A percentile compares a stretch with the other conserved stretches of the same genome.
phyloP scores from a whole-genome alignment of 2,329 filamentous ascomycete genomes.

The Graphium sp. region DNA sequence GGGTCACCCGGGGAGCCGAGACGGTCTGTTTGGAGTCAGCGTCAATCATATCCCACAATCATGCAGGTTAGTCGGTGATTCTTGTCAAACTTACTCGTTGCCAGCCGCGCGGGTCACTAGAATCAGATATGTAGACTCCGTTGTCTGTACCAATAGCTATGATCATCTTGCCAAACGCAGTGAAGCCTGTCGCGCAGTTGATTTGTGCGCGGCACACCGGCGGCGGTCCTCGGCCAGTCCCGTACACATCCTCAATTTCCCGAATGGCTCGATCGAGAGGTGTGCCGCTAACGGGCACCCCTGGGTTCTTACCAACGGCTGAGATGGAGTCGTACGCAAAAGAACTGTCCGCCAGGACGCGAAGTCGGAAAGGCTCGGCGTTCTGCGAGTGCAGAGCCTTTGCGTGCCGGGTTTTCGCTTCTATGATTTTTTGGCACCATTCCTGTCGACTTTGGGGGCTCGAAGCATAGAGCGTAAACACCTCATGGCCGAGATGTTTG shows the following conservation, averaged over 20 bases:
- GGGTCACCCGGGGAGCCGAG: constrained; percentile 60
- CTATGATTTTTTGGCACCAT: constrained; percentile 87
- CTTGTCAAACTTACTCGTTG: constrained; percentile 47
- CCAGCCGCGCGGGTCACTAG: constrained; percentile 84
- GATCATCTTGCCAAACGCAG: constrained; percentile 67
- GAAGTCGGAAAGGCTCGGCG: constrained; percentile 83
- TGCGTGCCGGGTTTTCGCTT: constrained; percentile 88
- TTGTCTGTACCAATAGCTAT: constrained; percentile 91
- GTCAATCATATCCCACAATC: too few species aligned
- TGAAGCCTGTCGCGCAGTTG: constrained; percentile 86
- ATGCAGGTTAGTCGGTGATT: background rate
- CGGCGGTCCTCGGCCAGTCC: constrained; percentile 49
- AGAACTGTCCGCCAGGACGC: constrained; percentile 81
- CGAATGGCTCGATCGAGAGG: constrained; percentile 81
- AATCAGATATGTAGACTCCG: constrained; percentile 80
- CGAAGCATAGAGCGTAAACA: constrained; percentile 79
- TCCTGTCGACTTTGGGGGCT: constrained; percentile 59
- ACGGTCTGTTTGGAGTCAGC: constrained; percentile 63
- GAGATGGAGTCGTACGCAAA: constrained; percentile 63
- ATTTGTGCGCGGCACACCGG: constrained; percentile 74
- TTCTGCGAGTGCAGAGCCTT: constrained; percentile 80
- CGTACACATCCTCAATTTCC: constrained; percentile 70
- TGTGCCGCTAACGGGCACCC: constrained; percentile 73
- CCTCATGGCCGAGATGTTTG: constrained; percentile 87
- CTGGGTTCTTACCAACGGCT: constrained; percentile 38